A percentile compares a stretch with the other conserved stretches of the same genome.
Conservation (phyloP, 1,139 yeast species). For the Taiozyma sp. region DNA sequence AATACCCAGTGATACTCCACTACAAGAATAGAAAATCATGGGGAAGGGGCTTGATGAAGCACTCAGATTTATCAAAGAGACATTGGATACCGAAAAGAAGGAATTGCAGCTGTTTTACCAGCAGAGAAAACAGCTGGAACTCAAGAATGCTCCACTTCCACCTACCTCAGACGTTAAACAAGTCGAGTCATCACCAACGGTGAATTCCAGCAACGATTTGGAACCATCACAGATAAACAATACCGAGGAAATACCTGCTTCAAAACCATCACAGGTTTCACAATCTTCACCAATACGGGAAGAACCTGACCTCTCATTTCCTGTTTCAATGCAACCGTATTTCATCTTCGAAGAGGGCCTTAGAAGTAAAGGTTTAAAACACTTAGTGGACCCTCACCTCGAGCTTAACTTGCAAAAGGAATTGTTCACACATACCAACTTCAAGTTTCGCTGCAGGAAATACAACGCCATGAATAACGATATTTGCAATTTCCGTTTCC, state of each 20-base stretch:
- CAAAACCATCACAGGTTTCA: background rate
- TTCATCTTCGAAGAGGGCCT: background rate
- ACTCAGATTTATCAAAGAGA: background rate
- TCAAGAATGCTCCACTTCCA: background rate
- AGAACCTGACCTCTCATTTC: background rate
- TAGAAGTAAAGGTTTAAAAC: background rate
- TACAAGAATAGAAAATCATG: background rate
- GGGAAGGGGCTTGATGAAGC: background rate
- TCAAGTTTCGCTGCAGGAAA: background rate
- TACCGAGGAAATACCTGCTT: background rate
- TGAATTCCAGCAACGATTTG: background rate
- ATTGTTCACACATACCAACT: background rate
- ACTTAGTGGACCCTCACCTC: background rate
- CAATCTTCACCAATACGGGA: background rate
- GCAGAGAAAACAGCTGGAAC: background rate
- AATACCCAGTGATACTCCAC: background rate
- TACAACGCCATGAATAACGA: background rate
- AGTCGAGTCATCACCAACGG: background rate
- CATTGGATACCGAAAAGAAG: background rate
- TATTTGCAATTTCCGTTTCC: background rate
- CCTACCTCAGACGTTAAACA: background rate
- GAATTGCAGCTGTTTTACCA: background rate
- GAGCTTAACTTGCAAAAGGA: background rate
- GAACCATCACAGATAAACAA: background rate
- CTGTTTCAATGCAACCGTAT: background rate